phyloP scores from a whole-genome alignment of 305 asterid genomes.

The Solanum hybrid region DNA sequence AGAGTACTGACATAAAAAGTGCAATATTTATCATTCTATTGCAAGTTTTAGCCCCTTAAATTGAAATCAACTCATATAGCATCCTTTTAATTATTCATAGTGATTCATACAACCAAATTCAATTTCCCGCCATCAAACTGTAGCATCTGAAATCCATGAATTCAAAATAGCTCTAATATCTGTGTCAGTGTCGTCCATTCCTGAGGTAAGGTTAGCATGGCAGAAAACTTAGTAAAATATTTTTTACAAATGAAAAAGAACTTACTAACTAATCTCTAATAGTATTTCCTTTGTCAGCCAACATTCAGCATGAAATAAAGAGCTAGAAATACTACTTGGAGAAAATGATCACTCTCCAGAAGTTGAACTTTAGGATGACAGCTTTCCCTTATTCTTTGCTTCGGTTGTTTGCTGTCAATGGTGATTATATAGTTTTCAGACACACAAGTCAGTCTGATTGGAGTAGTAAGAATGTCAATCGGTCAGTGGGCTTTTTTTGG shows the following conservation, averaged over 20 bases:
- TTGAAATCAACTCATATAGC: neutral
- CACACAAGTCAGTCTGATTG: constrained; percentile 11
- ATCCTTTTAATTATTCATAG: neutral
- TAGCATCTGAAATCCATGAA: neutral
- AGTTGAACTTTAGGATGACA: constrained; percentile 18
- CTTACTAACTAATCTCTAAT: neutral
- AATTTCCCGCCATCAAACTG: neutral
- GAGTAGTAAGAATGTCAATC: constrained; percentile 15
- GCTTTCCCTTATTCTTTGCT: constrained; percentile 16
- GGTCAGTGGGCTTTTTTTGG: neutral
- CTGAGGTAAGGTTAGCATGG: neutral
- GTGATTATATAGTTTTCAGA: constrained; percentile 14
- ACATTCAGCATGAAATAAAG: neutral
- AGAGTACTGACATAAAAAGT: neutral
- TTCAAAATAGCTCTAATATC: neutral
- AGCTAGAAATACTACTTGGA: constrained; percentile 9
- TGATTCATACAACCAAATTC: neutral
- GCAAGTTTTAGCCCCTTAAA: neutral
- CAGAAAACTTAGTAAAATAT: neutral
- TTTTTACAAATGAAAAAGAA: neutral
- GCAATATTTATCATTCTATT: neutral
- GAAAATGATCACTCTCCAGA: constrained; percentile 36
- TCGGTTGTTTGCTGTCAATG: constrained; percentile 8
- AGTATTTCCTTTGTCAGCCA: neutral
- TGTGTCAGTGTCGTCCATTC: neutral